These are phyloP conservation scores for Heterobasidion parviporum DNA, from an alignment of 1,284 basidiomycete genomes.

Conservation along the genomic window DNA sequence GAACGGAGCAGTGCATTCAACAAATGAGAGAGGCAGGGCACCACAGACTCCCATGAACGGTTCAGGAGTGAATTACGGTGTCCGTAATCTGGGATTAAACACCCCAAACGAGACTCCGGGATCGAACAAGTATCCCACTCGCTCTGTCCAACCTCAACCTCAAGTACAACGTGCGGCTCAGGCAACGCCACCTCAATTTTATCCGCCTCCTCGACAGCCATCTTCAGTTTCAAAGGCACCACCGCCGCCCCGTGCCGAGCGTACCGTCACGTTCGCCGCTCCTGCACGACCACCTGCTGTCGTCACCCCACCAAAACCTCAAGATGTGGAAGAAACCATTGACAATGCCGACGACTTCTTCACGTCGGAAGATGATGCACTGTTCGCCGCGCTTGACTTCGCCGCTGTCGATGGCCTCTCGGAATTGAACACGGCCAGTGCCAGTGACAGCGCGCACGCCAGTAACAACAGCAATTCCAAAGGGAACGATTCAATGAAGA, in stretches of 20 bases:
- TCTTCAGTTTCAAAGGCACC: background rate
- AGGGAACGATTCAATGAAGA: background rate
- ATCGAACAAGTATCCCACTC: background rate
- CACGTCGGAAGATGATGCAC: slow-evolving; percentile 55
- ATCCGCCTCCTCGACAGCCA: background rate
- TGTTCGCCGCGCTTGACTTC: slow-evolving; percentile 40
- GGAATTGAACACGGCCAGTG: background rate
- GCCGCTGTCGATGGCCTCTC: background rate
- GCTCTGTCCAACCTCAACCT: background rate
- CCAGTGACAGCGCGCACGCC: background rate
- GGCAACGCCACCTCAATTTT: background rate
- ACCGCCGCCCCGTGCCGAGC: background rate
- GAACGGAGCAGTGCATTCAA: slow-evolving; percentile 10
- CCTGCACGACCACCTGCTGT: background rate
- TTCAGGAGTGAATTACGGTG: background rate
- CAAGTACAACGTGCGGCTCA: background rate
- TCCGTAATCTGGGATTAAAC: background rate
- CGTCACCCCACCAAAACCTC: background rate
- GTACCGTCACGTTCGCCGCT: background rate
- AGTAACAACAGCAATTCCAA: background rate
- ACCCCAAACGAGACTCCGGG: slow-evolving; percentile 1
- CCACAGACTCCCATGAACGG: background rate
- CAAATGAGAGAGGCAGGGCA: slow-evolving; percentile 14
- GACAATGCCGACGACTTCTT: slow-evolving; percentile 36
- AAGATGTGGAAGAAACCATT: background rate